These are phyloP conservation scores for Batkoa obscura DNA, from an alignment of 371 early-diverging fungal species.

Conservation along the genomic window DNA sequence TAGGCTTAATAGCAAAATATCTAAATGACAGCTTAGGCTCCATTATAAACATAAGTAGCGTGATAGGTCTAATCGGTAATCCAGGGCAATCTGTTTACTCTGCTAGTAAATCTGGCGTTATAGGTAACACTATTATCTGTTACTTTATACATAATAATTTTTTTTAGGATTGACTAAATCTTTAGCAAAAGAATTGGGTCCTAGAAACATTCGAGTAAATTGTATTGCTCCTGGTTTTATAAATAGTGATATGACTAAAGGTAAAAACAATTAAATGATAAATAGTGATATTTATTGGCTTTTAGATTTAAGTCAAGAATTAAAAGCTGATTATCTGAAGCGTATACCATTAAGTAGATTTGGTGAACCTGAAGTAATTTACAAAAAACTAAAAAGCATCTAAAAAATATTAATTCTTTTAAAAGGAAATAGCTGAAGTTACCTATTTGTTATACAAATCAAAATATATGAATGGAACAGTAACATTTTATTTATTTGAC, in stretches of 20 bases:
- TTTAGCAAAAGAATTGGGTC: conserved; percentile 61
- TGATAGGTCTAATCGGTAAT: conserved; percentile 57
- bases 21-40: conserved; percentile 21
- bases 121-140: no score
- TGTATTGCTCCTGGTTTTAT: conserved; percentile 79
- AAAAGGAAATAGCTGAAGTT: no score
- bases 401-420: no score
- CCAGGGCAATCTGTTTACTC: conserved; percentile 57
- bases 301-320: conserved; percentile 10
- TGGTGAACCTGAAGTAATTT: conserved; percentile 24
- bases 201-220: conserved; percentile 52
- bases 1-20: conserved; percentile 4
- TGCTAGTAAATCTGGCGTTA: conserved; percentile 67
- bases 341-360: conserved; percentile 33
- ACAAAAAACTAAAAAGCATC: no score
- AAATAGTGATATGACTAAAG: conserved; percentile 60
- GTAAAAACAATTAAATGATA: conserved; percentile 13
- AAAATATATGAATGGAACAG: no score
- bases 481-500: no score
- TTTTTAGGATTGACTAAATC: conserved; percentile 66
- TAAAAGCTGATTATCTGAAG: conserved; percentile 16
- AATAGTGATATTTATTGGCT: neutral
- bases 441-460: no score
- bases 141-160: no score
- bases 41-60: conserved; percentile 70